These are phyloP conservation scores for Penicillium digitatum DNA, from an alignment of 2,329 filamentous ascomycete genomes.

Conservation along the genomic window DNA sequence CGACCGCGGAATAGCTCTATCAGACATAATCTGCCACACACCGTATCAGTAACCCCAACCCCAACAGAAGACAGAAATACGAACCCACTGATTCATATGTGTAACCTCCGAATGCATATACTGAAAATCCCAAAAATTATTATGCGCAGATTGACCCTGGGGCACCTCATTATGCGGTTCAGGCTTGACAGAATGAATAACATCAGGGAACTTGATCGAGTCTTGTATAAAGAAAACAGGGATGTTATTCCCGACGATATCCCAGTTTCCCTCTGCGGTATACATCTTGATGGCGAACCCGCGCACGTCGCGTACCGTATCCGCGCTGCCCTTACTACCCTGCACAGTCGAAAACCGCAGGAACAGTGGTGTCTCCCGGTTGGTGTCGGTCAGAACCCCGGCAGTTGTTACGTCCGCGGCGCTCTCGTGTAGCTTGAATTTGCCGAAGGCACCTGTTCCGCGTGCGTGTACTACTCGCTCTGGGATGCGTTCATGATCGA, in stretches of 20 bases:
- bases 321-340: constrained; percentile 69
- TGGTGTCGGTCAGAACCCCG: constrained; percentile 64
- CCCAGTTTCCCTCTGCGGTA: constrained; percentile 71
- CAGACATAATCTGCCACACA: constrained; percentile 31
- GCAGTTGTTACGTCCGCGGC: constrained; percentile 61
- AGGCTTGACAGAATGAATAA: constrained; percentile 42
- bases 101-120: constrained; percentile 34
- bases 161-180: constrained; percentile 43
- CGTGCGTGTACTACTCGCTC: constrained; percentile 66
- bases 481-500: constrained; percentile 70
- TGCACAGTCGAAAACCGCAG: constrained; percentile 74
- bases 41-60: neutral
- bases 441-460: constrained; percentile 62
- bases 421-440: constrained; percentile 63
- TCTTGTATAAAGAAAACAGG: constrained; percentile 44
- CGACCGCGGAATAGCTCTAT: constrained; percentile 36
- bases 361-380: constrained; percentile 62
- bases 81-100: constrained; percentile 35
- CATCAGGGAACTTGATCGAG: constrained; percentile 41
- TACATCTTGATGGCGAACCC: constrained; percentile 78
- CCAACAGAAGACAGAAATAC: constrained; percentile 1
- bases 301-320: constrained; percentile 78
- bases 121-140: constrained; percentile 52
- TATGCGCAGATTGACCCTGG: constrained; percentile 48
- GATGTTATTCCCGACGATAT: constrained; percentile 43